These are phyloP conservation scores for Phytophthora nicotianae DNA, from an alignment of 352 stramenopile species.

Conservation along the genomic window DNA sequence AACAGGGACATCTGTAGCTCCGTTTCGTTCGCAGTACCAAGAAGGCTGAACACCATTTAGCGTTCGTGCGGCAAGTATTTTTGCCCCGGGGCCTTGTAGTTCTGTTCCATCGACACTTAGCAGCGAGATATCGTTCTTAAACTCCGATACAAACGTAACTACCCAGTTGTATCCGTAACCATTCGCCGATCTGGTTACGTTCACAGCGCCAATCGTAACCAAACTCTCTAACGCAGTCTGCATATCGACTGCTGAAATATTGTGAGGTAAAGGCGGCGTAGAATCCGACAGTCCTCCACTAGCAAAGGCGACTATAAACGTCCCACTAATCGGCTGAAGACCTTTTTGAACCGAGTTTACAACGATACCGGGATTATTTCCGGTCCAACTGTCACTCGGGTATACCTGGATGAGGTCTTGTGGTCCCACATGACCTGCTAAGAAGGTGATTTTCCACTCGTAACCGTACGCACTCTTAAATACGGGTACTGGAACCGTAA, in stretches of 20 bases:
- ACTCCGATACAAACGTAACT: slow-evolving; percentile 93
- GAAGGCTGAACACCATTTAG: slow-evolving; percentile 68
- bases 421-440: slow-evolving; percentile 76
- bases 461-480: slow-evolving; percentile 73
- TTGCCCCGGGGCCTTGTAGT: slow-evolving; percentile 91
- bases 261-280: slow-evolving; percentile 84
- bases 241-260: slow-evolving; percentile 84
- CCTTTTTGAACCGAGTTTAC: slow-evolving; percentile 84
- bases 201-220: slow-evolving; percentile 87
- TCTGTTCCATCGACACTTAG: slow-evolving; percentile 90
- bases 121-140: slow-evolving; percentile 77
- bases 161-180: slow-evolving; percentile 96
- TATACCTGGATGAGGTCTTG: slow-evolving; percentile 88
- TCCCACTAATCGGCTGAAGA: slow-evolving; percentile 92
- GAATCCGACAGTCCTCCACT: slow-evolving; percentile 75
- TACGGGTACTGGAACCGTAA: slow-evolving; percentile 51
- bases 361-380: slow-evolving; percentile 91
- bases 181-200: slow-evolving; percentile 87
- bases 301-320: slow-evolving; percentile 82
- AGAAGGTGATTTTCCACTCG: slow-evolving; percentile 81
- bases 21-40: slow-evolving; percentile 80
- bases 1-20: slow-evolving; percentile 30
- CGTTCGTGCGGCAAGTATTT: slow-evolving; percentile 77
- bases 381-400: slow-evolving; percentile 92
- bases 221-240: slow-evolving; percentile 91